Base-by-base conservation (phyloP, 2,329 filamentous ascomycete species). In the Xylariaceae sp. region DNA sequence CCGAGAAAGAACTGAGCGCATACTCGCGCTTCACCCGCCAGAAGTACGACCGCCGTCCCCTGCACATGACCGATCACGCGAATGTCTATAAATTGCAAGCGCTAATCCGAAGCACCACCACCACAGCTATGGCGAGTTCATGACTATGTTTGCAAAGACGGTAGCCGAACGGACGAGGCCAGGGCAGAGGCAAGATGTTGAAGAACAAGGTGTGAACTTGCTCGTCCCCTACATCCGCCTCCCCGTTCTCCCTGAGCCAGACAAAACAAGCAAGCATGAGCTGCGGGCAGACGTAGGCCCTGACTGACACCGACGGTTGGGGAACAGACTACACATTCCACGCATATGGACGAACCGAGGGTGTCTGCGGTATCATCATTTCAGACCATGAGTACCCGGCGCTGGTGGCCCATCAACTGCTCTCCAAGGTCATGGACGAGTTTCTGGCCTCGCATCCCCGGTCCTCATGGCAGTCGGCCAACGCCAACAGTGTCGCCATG, bases 341-440 rank as follows among this genome's bases (percentile, higher is more conserved):
- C 65, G 81, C 80, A 55, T 88, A 88, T 66, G 78, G 74, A 47
- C 81, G 81, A 50, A 83, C 81, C 52, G 75, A 88, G 63, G 85
- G 84, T 52, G 68, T 88, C 53, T 81, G 80, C 53, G 83, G 81
- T 53, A 79, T 89, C 62, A 82, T 88, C 56, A 88, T 89, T 59
- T 81, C 78, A 47, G 82, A 88, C 57, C 76, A 82, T 56, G 76
- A 82, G 54, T 89, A 89, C 63, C 83, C 84, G 32, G 71, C 76
- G 24, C 73, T 90, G 7, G 86, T 89, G 16, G 88, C 88, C 16
- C 88, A 95, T 62, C 83, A 88, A 63, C 74, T 96, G 38, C 79
- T 95, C 51, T 83, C 81, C 60, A 94, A 95, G 64, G 74, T 92
- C 39, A 70, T 88, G 62, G 87, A 95, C 64, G 88, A 94, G 63